phyloP scores from a whole-genome alignment of 495 filamentous ascomycete genomes.

The Thermochaetoides thermophila region DNA sequence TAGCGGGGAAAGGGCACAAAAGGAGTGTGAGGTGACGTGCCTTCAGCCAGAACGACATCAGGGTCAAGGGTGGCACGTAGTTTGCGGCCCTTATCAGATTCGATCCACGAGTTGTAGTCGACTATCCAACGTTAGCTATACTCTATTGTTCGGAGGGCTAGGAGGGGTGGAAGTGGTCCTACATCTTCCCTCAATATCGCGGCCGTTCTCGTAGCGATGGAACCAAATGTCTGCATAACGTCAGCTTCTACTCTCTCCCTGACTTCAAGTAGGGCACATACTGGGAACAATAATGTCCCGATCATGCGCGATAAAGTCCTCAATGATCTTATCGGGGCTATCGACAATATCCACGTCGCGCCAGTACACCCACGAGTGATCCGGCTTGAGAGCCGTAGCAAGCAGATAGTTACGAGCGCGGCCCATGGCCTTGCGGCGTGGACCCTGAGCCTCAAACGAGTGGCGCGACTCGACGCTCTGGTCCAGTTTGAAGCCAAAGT shows the following conservation, averaged over 20 bases:
- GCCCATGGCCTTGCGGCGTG: constrained; percentile 80
- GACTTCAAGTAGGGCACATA: constrained; percentile 33
- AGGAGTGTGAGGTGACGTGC: constrained; percentile 19
- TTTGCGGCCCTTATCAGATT: constrained; percentile 68
- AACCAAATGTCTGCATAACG: constrained; percentile 77
- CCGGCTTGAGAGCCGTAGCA: constrained; percentile 66
- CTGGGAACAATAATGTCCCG: constrained; percentile 88
- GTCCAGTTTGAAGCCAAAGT: constrained; percentile 58
- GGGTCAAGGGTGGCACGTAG: constrained; percentile 58
- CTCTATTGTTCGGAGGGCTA: too few species aligned
- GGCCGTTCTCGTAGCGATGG: constrained; percentile 70
- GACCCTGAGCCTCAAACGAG: constrained; percentile 74
- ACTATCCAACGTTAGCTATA: constrained; percentile 44
- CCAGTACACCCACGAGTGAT: constrained; percentile 99
- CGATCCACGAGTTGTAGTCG: constrained; percentile 98
- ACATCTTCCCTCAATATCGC: constrained; percentile 92
- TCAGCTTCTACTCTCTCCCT: constrained; percentile 14
- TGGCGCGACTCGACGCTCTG: constrained; percentile 74
- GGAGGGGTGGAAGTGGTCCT: too few species aligned
- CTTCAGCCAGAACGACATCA: constrained; percentile 76
- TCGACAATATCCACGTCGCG: constrained; percentile 93
- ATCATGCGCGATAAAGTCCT: constrained; percentile 92
- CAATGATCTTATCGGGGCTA: constrained; percentile 70
- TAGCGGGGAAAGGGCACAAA: constrained; percentile 1
- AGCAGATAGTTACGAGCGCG: constrained; percentile 86